A percentile compares a stretch with the other conserved stretches of the same genome.
These are phyloP conservation scores for Trichoderma sp. DNA, from an alignment of 2,329 filamentous ascomycete species.

Conservation along the genomic window DNA sequence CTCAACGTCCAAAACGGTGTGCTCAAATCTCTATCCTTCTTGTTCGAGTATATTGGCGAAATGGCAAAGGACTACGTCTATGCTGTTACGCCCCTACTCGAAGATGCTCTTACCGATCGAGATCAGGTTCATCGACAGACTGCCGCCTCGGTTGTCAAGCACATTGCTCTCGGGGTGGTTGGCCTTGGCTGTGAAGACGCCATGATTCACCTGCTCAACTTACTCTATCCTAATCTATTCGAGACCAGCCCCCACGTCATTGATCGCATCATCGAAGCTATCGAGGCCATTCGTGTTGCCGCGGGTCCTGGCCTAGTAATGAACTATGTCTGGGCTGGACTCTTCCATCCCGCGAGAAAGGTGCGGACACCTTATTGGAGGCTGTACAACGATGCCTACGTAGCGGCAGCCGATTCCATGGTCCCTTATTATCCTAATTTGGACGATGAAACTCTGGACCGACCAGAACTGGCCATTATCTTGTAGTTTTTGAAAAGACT, in stretches of 20 bases:
- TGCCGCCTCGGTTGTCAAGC: constrained; percentile 94
- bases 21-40: constrained; percentile 92
- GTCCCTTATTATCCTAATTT: constrained; percentile 93
- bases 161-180: constrained; percentile 96
- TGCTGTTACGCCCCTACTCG: constrained; percentile 90
- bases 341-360: constrained; percentile 96
- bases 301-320: constrained; percentile 90
- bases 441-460: constrained; percentile 76
- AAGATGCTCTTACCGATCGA: constrained; percentile 95
- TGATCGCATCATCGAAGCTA: constrained; percentile 94
- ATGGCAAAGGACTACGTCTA: constrained; percentile 99
- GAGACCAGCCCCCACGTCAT: constrained; percentile 98
- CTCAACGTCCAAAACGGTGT: constrained; percentile 99
- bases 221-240: constrained; percentile 95
- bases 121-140: constrained; percentile 98
- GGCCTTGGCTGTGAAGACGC: constrained; percentile 97
- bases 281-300: constrained; percentile 92
- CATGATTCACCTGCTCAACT: constrained; percentile 95
- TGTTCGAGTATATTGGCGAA: constrained; percentile 99
- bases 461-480: constrained; percentile 82
- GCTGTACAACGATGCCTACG: constrained; percentile 95
- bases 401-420: constrained; percentile 90
- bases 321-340: constrained; percentile 97
- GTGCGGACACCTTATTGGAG: constrained; percentile 95
- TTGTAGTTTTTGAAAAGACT: constrained; percentile 54